Evolutionary conservation across 2,329 filamentous ascomycete genomes (phyloP).

Genomic region (Akanthomyces lecanii): DNA sequence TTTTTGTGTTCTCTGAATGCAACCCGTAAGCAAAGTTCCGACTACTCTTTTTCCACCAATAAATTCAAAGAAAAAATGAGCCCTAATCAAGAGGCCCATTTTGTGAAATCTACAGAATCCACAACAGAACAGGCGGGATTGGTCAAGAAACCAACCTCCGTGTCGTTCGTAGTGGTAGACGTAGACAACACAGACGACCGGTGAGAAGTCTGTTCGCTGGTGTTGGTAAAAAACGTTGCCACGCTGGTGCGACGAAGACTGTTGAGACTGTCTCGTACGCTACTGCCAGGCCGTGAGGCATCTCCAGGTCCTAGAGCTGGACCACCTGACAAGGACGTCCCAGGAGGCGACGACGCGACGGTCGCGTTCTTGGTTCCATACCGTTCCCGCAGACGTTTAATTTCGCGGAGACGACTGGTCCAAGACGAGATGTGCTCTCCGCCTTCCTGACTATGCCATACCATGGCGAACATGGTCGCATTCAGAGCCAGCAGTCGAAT

Average conservation of each 20-base stretch:
- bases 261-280: slow-evolving; percentile 57
- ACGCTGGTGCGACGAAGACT: slow-evolving; percentile 60
- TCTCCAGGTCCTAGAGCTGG: slow-evolving; percentile 24
- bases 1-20: slow-evolving; percentile 1
- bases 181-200: slow-evolving; percentile 55
- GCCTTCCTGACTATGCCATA: slow-evolving; percentile 76
- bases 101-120: slow-evolving; percentile 47
- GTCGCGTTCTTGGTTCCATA: slow-evolving; percentile 42
- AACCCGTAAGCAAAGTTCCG: neutral
- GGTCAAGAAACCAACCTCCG: slow-evolving; percentile 39
- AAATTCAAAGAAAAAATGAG: slow-evolving; percentile 8
- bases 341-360: slow-evolving; percentile 26
- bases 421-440: slow-evolving; percentile 86
- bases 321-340: slow-evolving; percentile 21
- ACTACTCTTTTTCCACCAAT: neutral
- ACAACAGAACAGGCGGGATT: slow-evolving; percentile 33
- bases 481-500: slow-evolving; percentile 87
- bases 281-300: slow-evolving; percentile 40
- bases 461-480: slow-evolving; percentile 85
- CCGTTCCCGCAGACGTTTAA: slow-evolving; percentile 73
- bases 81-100: slow-evolving; percentile 37
- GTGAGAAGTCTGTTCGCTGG: slow-evolving; percentile 54
- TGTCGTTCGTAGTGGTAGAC: slow-evolving; percentile 50
- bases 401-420: slow-evolving; percentile 80
- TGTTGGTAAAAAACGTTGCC: slow-evolving; percentile 58